A percentile compares a stretch with the other conserved stretches of the same genome.
Evolutionary conservation across 2,329 filamentous ascomycete species (phyloP).

Genomic region (Trichoderma arundinaceum): DNA sequence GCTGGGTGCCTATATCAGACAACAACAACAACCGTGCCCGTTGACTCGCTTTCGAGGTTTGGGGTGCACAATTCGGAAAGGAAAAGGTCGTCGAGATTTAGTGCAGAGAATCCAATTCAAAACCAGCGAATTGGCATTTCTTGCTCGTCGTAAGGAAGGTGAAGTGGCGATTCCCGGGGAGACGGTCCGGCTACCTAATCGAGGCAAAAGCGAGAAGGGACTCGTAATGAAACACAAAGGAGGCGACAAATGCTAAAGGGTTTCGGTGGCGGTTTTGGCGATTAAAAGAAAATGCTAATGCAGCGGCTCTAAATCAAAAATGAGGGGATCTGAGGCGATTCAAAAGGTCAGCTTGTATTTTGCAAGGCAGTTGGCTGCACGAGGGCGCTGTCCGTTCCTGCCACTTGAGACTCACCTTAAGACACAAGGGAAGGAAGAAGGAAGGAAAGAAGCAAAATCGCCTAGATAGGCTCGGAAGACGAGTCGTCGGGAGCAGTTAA

Average conservation of each 20-base stretch:
- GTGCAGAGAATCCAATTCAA: not conserved
- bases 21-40: not conserved
- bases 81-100: not conserved
- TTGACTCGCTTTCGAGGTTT: not conserved
- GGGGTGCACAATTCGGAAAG: slow-evolving; percentile 1
- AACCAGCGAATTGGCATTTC: not conserved
- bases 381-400: slow-evolving; percentile 11
- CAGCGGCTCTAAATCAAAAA: not conserved
- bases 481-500: not conserved
- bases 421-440: slow-evolving; percentile 23
- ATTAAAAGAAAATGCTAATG: not conserved
- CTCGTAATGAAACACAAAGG: slow-evolving; percentile 14
- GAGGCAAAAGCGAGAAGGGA: slow-evolving; percentile 4
- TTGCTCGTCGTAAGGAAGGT: not conserved
- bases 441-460: slow-evolving; percentile 25
- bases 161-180: not conserved
- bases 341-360: slow-evolving; percentile 11
- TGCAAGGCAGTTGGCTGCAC: slow-evolving; percentile 1
- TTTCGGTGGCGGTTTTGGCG: not conserved
- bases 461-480: slow-evolving; percentile 14
- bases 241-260: slow-evolving; percentile 1
- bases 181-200: not conserved
- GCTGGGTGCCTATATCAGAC: not conserved
- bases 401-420: slow-evolving; percentile 29
- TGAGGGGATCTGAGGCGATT: slow-evolving; percentile 3